phyloP scores from a whole-genome alignment of 1,139 yeast genomes.

The Debaryomyces sp. region DNA sequence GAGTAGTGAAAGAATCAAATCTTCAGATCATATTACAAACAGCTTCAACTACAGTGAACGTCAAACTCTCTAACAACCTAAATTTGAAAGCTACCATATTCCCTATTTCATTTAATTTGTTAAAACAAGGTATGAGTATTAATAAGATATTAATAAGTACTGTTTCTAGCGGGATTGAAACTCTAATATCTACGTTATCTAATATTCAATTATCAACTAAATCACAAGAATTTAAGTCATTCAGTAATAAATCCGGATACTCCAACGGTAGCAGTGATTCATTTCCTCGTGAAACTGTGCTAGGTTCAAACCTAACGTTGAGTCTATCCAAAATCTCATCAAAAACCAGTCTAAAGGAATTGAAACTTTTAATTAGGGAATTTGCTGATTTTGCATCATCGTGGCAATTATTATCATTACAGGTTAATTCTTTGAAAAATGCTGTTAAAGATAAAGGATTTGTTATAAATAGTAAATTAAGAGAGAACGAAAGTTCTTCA shows the following conservation, averaged over 20 bases:
- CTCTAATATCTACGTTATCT: constrained; percentile 22
- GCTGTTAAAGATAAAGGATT: constrained; percentile 9
- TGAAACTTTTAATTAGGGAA: constrained; percentile 17
- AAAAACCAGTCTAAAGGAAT: constrained; percentile 14
- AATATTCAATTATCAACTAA: constrained; percentile 22
- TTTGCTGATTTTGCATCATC: constrained; percentile 13
- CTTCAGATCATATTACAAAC: constrained; percentile 36
- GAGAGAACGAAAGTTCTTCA: constrained; percentile 5
- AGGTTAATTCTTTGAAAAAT: constrained; percentile 19
- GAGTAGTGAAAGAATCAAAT: constrained; percentile 5
- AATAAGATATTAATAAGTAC: constrained; percentile 28
- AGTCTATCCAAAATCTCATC: constrained; percentile 21
- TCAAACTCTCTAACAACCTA: constrained; percentile 13
- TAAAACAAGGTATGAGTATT: constrained; percentile 31
- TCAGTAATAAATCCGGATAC: constrained; percentile 19
- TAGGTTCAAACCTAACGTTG: constrained; percentile 23
- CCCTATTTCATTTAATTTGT: constrained; percentile 42
- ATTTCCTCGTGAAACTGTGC: constrained; percentile 23
- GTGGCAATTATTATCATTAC: constrained; percentile 9
- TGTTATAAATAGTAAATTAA: neutral
- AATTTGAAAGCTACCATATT: constrained; percentile 25
- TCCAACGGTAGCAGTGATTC: constrained; percentile 12
- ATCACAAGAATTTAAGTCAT: constrained; percentile 28
- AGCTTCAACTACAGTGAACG: constrained; percentile 24
- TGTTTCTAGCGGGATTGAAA: constrained; percentile 12